These are phyloP conservation scores for Sordaria brevicollis DNA, from an alignment of 495 filamentous ascomycete species.

Conservation along the genomic window DNA sequence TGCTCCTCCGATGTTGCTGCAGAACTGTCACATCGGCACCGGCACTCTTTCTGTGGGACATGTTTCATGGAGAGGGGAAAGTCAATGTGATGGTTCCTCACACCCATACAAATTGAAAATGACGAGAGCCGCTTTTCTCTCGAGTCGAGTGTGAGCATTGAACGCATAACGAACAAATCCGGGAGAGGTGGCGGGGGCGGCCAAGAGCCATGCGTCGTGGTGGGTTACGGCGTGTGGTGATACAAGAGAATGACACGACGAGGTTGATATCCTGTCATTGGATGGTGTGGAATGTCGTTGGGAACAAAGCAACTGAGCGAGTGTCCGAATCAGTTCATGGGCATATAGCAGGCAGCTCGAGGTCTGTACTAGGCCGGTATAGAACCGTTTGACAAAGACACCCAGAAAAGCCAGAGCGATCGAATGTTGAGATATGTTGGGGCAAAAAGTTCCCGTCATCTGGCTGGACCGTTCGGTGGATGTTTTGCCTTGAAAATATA, in stretches of 20 bases:
- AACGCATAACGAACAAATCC: neutral
- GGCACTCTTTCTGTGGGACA: neutral
- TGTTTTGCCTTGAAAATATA: neutral
- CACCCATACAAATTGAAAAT: neutral
- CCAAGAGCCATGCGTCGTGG: neutral
- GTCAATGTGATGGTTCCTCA: neutral
- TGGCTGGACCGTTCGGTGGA: neutral
- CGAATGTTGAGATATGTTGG: neutral
- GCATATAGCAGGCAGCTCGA: neutral
- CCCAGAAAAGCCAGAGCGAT: neutral
- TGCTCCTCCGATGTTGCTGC: neutral
- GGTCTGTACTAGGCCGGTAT: neutral
- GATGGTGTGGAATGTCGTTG: neutral
- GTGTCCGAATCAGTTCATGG: neutral
- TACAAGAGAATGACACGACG: neutral
- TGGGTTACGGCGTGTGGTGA: neutral
- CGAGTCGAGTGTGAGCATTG: neutral
- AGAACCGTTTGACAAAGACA: neutral
- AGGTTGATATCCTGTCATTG: neutral
- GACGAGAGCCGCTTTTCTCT: neutral
- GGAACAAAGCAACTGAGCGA: neutral
- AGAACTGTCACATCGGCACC: neutral
- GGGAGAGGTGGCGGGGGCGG: neutral
- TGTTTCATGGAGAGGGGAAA: neutral
- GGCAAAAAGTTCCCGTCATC: neutral